Evolutionary conservation across 2,329 filamentous ascomycete genomes (phyloP).

Genomic region (Curvularia eragrostidis): DNA sequence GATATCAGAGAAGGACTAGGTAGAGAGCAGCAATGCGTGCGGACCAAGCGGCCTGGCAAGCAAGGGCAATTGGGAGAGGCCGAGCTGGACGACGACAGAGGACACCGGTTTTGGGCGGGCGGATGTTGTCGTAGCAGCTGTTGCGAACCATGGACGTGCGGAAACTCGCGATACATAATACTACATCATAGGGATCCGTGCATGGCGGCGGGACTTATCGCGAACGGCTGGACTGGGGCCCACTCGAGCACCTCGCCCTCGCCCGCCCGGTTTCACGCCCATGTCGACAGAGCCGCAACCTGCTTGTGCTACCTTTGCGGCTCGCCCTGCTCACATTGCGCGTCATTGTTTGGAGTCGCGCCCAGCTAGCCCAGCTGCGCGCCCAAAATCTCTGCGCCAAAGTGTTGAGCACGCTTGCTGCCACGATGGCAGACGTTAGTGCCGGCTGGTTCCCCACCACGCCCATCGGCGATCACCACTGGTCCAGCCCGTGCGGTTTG

Average conservation of each 20-base stretch:
- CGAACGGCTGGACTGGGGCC: constrained; percentile 15
- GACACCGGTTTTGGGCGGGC: constrained; percentile 26
- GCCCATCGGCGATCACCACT: constrained; percentile 23
- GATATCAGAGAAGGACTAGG: constrained; percentile 18
- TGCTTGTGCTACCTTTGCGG: neutral
- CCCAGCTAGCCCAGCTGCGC: constrained; percentile 2
- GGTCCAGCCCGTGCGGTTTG: constrained; percentile 16
- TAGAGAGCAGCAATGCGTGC: constrained; percentile 6
- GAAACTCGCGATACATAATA: constrained; percentile 44
- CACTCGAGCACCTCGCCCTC: constrained; percentile 20
- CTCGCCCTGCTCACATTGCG: constrained; percentile 2
- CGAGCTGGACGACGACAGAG: constrained; percentile 4
- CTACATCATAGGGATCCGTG: constrained; percentile 37
- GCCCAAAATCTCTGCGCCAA: constrained; percentile 18
- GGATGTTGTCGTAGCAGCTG: constrained; percentile 28
- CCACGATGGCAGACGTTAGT: constrained; percentile 24
- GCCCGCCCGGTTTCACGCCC: constrained; percentile 22
- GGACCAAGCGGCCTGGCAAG: constrained; percentile 12
- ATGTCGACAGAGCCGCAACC: constrained; percentile 20
- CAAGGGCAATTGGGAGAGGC: constrained; percentile 13
- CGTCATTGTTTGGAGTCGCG: neutral
- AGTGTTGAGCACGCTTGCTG: constrained; percentile 39
- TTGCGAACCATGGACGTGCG: constrained; percentile 36
- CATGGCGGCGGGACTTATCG: constrained; percentile 37
- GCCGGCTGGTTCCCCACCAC: constrained; percentile 14